These are phyloP conservation scores for Wallemia ichthyophaga DNA, from an alignment of 1,284 basidiomycete genomes.

Conservation along the genomic window DNA sequence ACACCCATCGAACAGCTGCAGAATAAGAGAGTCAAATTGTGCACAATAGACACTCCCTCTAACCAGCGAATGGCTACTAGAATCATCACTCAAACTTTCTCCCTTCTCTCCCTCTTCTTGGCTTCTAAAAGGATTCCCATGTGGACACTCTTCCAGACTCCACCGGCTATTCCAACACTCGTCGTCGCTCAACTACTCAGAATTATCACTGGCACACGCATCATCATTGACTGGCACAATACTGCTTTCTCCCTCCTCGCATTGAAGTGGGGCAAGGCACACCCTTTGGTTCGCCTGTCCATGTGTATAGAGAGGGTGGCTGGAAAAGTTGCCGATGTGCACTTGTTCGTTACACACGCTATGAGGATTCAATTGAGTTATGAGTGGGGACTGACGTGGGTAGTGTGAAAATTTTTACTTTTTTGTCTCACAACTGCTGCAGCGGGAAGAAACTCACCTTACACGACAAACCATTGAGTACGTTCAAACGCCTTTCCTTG, in stretches of 20 bases:
- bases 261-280: slow-evolving; percentile 31
- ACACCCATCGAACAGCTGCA: background rate
- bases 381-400: slow-evolving; percentile 49
- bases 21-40: background rate
- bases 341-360: slow-evolving; percentile 75
- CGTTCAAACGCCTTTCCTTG: slow-evolving; percentile 37
- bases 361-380: slow-evolving; percentile 41
- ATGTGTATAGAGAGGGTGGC: background rate
- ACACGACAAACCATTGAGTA: slow-evolving; percentile 57
- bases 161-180: slow-evolving; percentile 82
- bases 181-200: slow-evolving; percentile 49
- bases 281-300: background rate
- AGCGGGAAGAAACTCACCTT: slow-evolving; percentile 51
- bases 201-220: slow-evolving; percentile 34
- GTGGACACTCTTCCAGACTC: slow-evolving; percentile 32
- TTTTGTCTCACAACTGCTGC: slow-evolving; percentile 8
- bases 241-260: slow-evolving; percentile 79
- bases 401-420: slow-evolving; percentile 6
- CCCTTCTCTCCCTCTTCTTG: background rate
- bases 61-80: too few relatives aligned
- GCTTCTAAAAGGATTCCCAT: slow-evolving; percentile 2
- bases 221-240: slow-evolving; percentile 99
- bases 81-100: slow-evolving; percentile 56
- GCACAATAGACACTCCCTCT: too few relatives aligned
- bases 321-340: slow-evolving; percentile 25